Conservation (phyloP, 768 basidiomycete genomes). For the Mycena crocata region DNA sequence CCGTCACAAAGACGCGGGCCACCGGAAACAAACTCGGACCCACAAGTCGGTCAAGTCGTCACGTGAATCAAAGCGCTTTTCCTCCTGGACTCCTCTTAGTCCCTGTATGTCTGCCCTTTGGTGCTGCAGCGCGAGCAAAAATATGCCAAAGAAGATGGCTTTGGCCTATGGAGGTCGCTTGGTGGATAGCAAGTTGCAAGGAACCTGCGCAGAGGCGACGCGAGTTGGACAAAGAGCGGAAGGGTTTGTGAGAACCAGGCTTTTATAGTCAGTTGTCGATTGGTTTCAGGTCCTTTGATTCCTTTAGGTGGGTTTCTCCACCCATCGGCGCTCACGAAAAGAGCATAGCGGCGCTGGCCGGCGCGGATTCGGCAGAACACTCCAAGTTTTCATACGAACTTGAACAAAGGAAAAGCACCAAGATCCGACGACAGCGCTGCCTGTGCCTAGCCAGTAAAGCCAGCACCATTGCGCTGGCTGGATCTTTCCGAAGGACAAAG, state of each 20-base stretch:
- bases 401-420: slow-evolving; percentile 9
- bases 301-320: not conserved
- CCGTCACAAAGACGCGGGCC: not conserved
- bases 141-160: not conserved
- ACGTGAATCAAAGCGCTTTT: too few species aligned
- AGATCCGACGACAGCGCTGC: slow-evolving; percentile 9
- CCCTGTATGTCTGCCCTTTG: too few species aligned
- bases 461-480: slow-evolving; percentile 9
- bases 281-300: slow-evolving; percentile 14
- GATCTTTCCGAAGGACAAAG: slow-evolving; percentile 23
- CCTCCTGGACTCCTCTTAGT: too few species aligned
- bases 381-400: not conserved
- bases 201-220: not conserved
- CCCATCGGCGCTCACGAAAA: not conserved
- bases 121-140: slow-evolving; percentile 2
- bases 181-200: not conserved
- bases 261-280: slow-evolving; percentile 5
- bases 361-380: not conserved
- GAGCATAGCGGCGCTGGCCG: not conserved
- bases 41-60: too few species aligned
- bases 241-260: not conserved
- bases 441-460: slow-evolving; percentile 2
- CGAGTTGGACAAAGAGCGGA: slow-evolving; percentile 13
- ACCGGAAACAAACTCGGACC: slow-evolving; percentile 21
- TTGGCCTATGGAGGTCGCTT: not conserved